A percentile compares a stretch with the other conserved stretches of the same genome.
Evolutionary conservation across 192 early-diverging fungal genomes (phyloP).

Genomic region (Physocladia obscura): DNA sequence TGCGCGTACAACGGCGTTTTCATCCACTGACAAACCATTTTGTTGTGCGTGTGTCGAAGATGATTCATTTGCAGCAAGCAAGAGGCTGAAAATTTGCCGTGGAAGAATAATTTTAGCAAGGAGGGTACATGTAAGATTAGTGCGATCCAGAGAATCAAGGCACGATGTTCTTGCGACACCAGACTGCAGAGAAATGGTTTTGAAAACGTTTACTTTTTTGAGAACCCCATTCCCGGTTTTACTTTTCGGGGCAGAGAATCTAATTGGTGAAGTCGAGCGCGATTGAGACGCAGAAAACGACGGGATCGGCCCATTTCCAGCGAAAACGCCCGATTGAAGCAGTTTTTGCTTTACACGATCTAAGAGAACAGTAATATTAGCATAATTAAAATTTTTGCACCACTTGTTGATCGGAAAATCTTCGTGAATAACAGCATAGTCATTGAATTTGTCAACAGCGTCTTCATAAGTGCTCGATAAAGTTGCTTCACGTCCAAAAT

Average conservation of each 20-base stretch:
- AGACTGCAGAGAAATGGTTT: constrained; percentile 38
- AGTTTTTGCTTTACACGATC: constrained; percentile 47
- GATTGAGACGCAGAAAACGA: not conserved
- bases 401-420: constrained; percentile 57
- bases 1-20: no score
- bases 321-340: constrained; percentile 46
- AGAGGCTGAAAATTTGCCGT: constrained; percentile 45
- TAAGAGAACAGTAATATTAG: constrained; percentile 50
- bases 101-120: constrained; percentile 51
- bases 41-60: no score
- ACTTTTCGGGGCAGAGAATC: not conserved
- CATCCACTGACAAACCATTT: no score
- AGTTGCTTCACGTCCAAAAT: constrained; percentile 45
- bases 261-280: not conserved
- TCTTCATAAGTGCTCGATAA: constrained; percentile 48
- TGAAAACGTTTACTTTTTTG: no score
- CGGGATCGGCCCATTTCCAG: constrained; percentile 51
- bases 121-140: constrained; percentile 53
- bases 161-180: constrained; percentile 51
- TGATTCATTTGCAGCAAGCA: constrained; percentile 13
- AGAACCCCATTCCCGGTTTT: no score
- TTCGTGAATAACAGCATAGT: constrained; percentile 49
- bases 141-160: constrained; percentile 57
- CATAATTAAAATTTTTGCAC: constrained; percentile 54
- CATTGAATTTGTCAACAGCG: constrained; percentile 36